Evolutionary conservation across 2,329 filamentous ascomycete genomes (phyloP), one percentile per base, ranked within the genome.

Genomic region (Corynespora cassiicola): DNA sequence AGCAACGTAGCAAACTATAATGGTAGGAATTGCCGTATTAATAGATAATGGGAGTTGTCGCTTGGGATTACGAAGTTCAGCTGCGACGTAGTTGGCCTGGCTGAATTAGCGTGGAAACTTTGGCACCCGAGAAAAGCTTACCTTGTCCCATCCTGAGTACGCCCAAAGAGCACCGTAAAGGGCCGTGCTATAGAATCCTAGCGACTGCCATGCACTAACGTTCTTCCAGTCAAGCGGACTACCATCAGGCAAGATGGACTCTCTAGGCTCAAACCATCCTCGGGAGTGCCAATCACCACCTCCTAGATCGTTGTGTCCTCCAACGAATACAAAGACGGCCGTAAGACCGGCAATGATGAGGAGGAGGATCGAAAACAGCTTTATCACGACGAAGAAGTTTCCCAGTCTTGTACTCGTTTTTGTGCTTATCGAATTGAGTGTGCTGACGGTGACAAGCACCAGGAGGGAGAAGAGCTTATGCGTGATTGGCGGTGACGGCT

Each of bases 11-110:
- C 79, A 82, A 0, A 78, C 31, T 0, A 84, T 77, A 24, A 84
- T 82, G 0, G 77, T 81, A 0, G 81, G 81, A 4, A 85, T 73
- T 0, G 82, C 80, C 0, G 76, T 79, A 58, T 85, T 83, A 54
- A 86, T 81, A 1, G 81, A 80, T 0, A 82, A 70, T 0, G 82
- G 82, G 0, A 86, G 72, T 54, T 69, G 65, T n/a, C 58, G 58
- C 17, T 45, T 54, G 2, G 65, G 64, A 23, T 65, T 52, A 1
- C 50, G 49, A 8, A 69, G 47, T 31, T 69, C 65, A 18, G 63
- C 64, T 20, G 66, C 65, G 5, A 70, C 62, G 34, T 69, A 69
- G 31, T 68, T 69, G 17, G 65, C 66, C 62, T 67, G 14, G 5
- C n/a, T 24, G 12, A 21, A 8, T 6, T 14, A 31, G 6, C 16